A percentile compares a stretch with the other conserved stretches of the same genome.
phyloP scores from a whole-genome alignment of 2,329 filamentous ascomycete species.

The Didymosphaeria variabile region DNA sequence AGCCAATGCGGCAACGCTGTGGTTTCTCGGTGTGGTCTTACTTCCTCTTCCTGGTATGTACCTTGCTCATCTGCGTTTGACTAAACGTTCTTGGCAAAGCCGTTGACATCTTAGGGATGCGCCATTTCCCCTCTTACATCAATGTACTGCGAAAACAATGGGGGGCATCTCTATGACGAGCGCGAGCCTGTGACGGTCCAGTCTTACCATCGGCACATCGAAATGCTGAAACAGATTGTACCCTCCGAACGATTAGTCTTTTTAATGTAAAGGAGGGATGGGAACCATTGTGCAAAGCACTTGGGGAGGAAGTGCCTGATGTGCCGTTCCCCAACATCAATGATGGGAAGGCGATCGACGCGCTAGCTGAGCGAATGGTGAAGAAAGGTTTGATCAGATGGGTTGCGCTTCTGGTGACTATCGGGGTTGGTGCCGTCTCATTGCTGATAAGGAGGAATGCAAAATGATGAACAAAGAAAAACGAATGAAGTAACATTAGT shows the following conservation, averaged over 20 bases:
- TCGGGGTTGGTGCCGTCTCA: conserved; percentile 12
- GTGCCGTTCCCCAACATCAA: conserved; percentile 34
- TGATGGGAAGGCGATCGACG: conserved; percentile 33
- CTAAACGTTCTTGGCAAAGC: neutral
- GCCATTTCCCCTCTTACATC: conserved; percentile 21
- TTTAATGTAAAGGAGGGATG: conserved; percentile 25
- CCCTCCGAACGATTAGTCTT: conserved; percentile 21
- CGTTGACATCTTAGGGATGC: neutral
- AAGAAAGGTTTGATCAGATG: conserved; percentile 37
- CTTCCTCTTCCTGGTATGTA: conserved; percentile 31
- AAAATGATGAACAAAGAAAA: neutral
- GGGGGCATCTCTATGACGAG: conserved; percentile 10
- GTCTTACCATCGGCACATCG: conserved; percentile 19
- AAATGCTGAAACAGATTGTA: conserved; percentile 22
- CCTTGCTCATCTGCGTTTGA: neutral
- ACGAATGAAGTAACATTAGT: neutral
- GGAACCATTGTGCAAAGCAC: conserved; percentile 23
- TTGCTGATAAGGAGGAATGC: neutral
- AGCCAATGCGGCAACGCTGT: conserved; percentile 19
- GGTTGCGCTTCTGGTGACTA: conserved; percentile 35
- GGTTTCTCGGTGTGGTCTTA: conserved; percentile 31
- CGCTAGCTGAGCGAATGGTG: conserved; percentile 25
- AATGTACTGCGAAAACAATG: conserved; percentile 21
- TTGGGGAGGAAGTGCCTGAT: conserved; percentile 20
- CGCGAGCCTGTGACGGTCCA: neutral